Evolutionary conservation across 2,329 filamentous ascomycete genomes (phyloP), one percentile per base, ranked within the genome.

Genomic region (Penicillium sp.): DNA sequence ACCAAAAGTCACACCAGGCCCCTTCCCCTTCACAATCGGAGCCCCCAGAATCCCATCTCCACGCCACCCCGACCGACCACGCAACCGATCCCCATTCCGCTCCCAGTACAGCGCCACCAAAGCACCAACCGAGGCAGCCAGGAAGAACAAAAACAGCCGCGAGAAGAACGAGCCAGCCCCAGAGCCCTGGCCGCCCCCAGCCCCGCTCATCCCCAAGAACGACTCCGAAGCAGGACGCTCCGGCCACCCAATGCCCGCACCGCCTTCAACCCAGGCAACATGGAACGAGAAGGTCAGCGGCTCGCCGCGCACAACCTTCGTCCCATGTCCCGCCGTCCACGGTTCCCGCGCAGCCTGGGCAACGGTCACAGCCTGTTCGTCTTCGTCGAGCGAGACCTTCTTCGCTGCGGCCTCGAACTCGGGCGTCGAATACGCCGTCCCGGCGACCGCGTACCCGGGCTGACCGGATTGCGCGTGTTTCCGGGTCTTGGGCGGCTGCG

Each of bases 231-330:
- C 43, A 41, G 63, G 64, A 5, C 63, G 56, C 50, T 69, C 61
- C 34, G 69, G 74, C 71, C 73, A 74, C 17, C 72, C 71, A 61
- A 76, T 72, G 1, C 75, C 71, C 38, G 72, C 68, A n/a, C 73
- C 74, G 6, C 79, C 75, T 54, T 79, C 71, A 51, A 80, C 64
- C 95, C 95, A 98, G 47, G 91, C 82, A 14, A 98, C 88, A 42
- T 87, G 90, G 70, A 98, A 90, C 47, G 82, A 84, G 67, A 98
- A 81, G 0, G 90, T 89, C 58, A 98, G 76, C 5, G 90, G 85
- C 75, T 98, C 93, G 12, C 94, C 93, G 64, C 97, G 96, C 35
- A 97, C 86, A 50, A 97, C 84, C 69, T 88, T 88, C 0, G 81
- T 80, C 4, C 79, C 82, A 79, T 77, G 83, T 52, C 71, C 82